Base-by-base conservation (phyloP, 139 green algal species). In the Micromonas pusilla region DNA sequence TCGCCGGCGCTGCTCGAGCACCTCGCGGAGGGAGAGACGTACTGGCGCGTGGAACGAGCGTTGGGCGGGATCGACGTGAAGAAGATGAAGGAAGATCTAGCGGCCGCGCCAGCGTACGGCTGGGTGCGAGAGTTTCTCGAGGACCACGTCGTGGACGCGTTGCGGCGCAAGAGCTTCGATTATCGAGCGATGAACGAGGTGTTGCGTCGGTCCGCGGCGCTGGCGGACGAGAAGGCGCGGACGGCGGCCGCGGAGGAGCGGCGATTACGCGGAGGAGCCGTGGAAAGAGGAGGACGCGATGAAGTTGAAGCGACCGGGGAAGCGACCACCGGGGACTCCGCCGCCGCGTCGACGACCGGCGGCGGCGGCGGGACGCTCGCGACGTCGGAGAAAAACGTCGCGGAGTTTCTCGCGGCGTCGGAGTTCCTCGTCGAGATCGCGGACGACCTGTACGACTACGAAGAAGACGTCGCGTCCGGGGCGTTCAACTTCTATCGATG, bases 361-460 rank as follows among this genome's bases (percentile, higher is more conserved):
- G 28, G 60, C 31, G 3, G 60, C 54, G 73, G 52, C 32, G 52
- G 72, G 68, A 63, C 6, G 37, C 25, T 38, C 21, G 30, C 2
- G 68, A 33, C 52, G 37, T n/a, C 37, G 1, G 34, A 5, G 26
- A 34, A 70, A 70, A 34, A 34, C 28, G 5, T 1, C 63, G 63
- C 77, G 72, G 23, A 71, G 19, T 83, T 82, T 53, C 39, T 81
- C 31, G n/a, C 33, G 4, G 70, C 76, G 52, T 71, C 52, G 16
- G 76, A 81, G 32, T 6, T 81, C 37, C 32, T 82, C 25, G 78
- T 78, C n/a, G 78, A 82, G 26, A 76, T 82, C 13, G 19, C 70
- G 6, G 78, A 82, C 36, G 78, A 82, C 62, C 78, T 82, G 20
- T 73, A 60, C 28, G 78, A 82, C 70, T 82, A 82, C 70, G 78